phyloP scores from a whole-genome alignment of 768 basidiomycete species.

The Boletus rufocinnamomeus region DNA sequence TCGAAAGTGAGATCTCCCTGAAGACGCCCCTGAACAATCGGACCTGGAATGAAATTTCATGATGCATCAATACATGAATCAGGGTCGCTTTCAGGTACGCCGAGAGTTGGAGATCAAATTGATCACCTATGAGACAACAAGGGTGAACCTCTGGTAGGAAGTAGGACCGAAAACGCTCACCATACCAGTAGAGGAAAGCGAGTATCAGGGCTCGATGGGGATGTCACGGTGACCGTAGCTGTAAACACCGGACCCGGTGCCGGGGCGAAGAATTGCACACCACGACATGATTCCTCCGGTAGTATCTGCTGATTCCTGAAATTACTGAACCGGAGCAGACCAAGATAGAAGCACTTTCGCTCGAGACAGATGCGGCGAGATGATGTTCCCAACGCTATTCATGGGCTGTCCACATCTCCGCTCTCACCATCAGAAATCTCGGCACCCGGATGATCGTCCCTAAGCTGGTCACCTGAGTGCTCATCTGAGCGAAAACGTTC shows the following conservation, averaged over 20 bases:
- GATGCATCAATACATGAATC: conserved; percentile 21
- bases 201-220: background rate
- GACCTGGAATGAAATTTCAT: conserved; percentile 26
- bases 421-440: conserved; percentile 12
- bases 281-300: conserved; percentile 12
- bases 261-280: conserved; percentile 20
- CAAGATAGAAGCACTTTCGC: conserved; percentile 15
- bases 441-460: conserved; percentile 8
- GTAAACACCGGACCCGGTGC: conserved; percentile 18
- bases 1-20: conserved; percentile 20
- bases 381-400: conserved; percentile 9
- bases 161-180: background rate
- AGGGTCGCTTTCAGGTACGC: conserved; percentile 30
- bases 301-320: conserved; percentile 6
- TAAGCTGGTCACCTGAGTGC: conserved; percentile 4
- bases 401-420: conserved; percentile 11
- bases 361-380: conserved; percentile 16
- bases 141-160: background rate
- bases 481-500: background rate
- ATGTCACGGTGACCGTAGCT: conserved; percentile 12
- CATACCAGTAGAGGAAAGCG: background rate
- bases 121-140: conserved; percentile 9
- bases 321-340: conserved; percentile 5
- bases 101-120: conserved; percentile 15
- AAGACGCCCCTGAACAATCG: conserved; percentile 23